These are phyloP conservation scores for Bacidia rubella DNA, from an alignment of 495 filamentous ascomycete species.

Conservation along the genomic window DNA sequence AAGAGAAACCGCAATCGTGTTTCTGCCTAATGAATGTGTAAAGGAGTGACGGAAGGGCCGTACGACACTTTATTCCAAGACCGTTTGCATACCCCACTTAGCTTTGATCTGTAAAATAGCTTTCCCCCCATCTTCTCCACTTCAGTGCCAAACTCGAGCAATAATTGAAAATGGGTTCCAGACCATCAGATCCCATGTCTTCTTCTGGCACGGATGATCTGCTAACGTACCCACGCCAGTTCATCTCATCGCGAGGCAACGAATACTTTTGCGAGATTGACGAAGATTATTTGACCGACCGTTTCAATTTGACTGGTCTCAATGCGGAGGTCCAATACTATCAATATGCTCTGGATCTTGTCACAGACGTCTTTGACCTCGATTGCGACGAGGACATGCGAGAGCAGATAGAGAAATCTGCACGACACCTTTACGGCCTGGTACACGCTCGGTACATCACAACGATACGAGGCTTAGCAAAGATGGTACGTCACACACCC, in stretches of 20 bases:
- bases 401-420: constrained; percentile 95
- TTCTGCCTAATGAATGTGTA: background rate
- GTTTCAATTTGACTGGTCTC: constrained; percentile 94
- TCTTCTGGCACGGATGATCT: background rate
- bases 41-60: background rate
- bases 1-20: background rate
- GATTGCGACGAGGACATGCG: constrained; percentile 97
- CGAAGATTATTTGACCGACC: constrained; percentile 95
- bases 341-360: constrained; percentile 95
- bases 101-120: too few species aligned
- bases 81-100: too few species aligned
- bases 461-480: constrained; percentile 81
- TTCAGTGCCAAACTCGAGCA: too few species aligned
- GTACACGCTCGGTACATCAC: constrained; percentile 97
- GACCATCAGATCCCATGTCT: background rate
- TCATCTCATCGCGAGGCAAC: constrained; percentile 93
- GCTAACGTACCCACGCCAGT: constrained; percentile 36
- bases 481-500: constrained; percentile 60
- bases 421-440: constrained; percentile 87
- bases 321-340: constrained; percentile 98
- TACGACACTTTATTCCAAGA: background rate
- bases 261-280: constrained; percentile 99
- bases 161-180: too few species aligned
- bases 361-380: constrained; percentile 98
- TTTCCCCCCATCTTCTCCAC: too few species aligned